Evolutionary conservation across 805 yeast genomes (phyloP), one percentile per base, ranked within the genome.

Genomic region (Torulaspora gathmanii): DNA sequence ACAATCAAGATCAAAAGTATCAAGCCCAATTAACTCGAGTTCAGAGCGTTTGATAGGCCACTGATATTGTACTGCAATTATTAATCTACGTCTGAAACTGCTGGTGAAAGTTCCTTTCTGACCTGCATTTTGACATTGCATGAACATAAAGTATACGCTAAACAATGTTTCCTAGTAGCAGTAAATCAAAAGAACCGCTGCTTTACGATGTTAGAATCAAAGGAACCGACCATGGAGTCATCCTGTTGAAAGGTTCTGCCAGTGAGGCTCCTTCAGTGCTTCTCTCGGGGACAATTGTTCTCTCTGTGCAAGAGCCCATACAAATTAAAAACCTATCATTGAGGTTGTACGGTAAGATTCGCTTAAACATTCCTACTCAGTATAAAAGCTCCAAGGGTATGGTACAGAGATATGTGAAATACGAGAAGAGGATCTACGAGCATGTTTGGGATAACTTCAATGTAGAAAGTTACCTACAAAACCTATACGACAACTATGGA

Each of bases 241-340:
- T 91, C 4, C 77, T 93, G 7, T 64, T 91, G 26, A 83, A 88
- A 54, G 99, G 99, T 1, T 59, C 83, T 1, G 80, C 83, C 5
- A 73, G 75, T 28, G 90, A 83, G 42, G 95, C 97, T 0, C 74
- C 87, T 0, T 81, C 95, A 1, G 86, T 79, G 3, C 68, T 84
- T 5, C 64, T 93, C 22, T 69, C 83, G 1, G 99, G 99, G 3
- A 79, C 79, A 9, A 80, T 93, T 19, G 89, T 83, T 1, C 65
- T 93, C 20, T 75, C 90, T 0, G 79, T 86, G 0, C 71, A 74
- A 10, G 98, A 91, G 52, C 86, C 95, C 2, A 68, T 87, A 45
- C 66, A 79, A 12, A 73, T 91, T 41, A 83, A 79, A 58, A 78
- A 75, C 53, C 65, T 93, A 50, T 64, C 78, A 4, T 65, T 93